phyloP scores from a whole-genome alignment of 139 green algal species.

The Yamagishiella unicocca region DNA sequence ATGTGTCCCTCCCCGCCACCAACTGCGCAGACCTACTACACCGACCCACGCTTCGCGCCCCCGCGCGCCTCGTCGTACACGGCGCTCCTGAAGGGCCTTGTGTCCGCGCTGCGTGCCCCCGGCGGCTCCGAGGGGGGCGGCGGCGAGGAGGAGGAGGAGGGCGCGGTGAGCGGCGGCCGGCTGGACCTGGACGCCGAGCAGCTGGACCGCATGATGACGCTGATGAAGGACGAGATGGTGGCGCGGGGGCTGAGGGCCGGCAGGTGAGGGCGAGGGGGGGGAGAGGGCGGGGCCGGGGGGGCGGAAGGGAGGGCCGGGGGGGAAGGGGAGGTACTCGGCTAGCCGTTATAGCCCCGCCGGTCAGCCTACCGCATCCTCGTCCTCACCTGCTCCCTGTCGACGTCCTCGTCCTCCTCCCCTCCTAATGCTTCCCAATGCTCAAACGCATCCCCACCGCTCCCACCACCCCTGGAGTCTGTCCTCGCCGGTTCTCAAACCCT shows the following conservation, averaged over 20 bases:
- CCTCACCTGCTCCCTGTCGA: too few species aligned
- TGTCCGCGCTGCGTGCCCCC: constrained; percentile 2
- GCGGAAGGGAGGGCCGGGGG: background rate
- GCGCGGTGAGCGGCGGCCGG: background rate
- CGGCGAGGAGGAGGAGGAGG: background rate
- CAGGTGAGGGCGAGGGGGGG: background rate
- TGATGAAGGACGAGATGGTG: constrained; percentile 32
- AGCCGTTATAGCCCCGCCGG: too few species aligned
- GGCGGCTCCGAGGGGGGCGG: background rate
- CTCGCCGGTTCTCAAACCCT: background rate
- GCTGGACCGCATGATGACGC: constrained; percentile 5
- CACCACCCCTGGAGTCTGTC: too few species aligned
- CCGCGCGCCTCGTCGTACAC: constrained; percentile 18
- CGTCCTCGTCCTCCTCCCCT: too few species aligned
- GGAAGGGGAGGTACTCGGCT: background rate
- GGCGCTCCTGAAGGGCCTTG: constrained; percentile 16
- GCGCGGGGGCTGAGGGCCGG: constrained; percentile 1
- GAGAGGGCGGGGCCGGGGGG: background rate
- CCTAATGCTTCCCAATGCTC: too few species aligned
- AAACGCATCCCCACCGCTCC: too few species aligned
- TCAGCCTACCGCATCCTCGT: too few species aligned
- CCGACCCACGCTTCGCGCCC: background rate
- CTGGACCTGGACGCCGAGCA: background rate
- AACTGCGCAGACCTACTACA: constrained; percentile 17
- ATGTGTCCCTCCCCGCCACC: background rate